Evolutionary conservation across 495 filamentous ascomycete genomes (phyloP), one percentile per base, ranked within the genome.

Genomic region (Neurospora terricola): DNA sequence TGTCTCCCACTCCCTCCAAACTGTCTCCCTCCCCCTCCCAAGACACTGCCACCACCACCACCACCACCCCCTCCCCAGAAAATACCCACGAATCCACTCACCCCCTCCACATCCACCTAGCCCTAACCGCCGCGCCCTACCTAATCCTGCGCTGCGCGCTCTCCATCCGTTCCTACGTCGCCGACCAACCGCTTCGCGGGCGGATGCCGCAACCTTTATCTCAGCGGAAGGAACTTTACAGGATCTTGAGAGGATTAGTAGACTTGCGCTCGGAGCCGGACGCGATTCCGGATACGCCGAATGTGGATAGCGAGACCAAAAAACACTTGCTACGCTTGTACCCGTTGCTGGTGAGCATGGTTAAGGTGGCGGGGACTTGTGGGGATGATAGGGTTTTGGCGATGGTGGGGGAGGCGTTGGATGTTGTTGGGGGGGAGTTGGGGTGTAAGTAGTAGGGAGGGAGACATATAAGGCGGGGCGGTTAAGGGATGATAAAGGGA

Each of bases 101-200:
- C 62, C 71, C 77, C 8, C 76, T 87, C 14, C 81, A 84, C 71
- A 82, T 88, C 43, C 80, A 88, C 9, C 88, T 99, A 30, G 92
- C 95, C 1, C 87, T 90, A 76, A 91, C 91, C 1, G 89, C 91
- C 3, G 91, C 93, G 4, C 94, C 94, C 0, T 96, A 93, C 75
- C 84, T 98, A 0, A 92, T 98, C 69, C 85, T 97, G 5, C 90
- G 96, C 6, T 89, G 89, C 34, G 93, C 92, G 2, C 83, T 97
- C 9, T 89, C 93, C 1, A 80, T 99, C 38, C 89, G 93, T 69
- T 84, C 90, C 4, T 98, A 97, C 77, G 91, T 95, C 66, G 91
- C 94, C 6, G 96, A 99, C 80, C 96, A 98, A 77, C 96, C 96
- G 18, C 84, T 99, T 12, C 86, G 96, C 18, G 96, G 96, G 0